phyloP scores from a whole-genome alignment of 495 filamentous ascomycete genomes.

The Rostrohypoxylon terebratum region DNA sequence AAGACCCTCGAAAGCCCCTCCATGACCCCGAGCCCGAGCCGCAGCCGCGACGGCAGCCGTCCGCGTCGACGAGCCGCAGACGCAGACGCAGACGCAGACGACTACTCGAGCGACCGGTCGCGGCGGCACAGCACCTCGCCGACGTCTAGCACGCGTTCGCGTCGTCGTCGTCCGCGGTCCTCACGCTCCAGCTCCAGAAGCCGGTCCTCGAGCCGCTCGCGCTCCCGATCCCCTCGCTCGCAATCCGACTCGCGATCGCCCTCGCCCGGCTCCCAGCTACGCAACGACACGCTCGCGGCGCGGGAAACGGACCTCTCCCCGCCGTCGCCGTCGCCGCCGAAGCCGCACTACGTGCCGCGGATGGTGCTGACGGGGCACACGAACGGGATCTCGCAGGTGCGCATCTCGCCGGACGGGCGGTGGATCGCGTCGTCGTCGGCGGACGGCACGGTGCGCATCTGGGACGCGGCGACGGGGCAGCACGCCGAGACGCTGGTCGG shows the following conservation, averaged over 20 bases:
- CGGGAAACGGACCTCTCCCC: slow-evolving; percentile 23
- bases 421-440: slow-evolving; percentile 93
- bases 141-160: slow-evolving; percentile 47
- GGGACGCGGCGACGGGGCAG: slow-evolving; percentile 82
- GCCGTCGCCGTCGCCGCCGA: slow-evolving; percentile 37
- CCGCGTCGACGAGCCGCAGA: slow-evolving; percentile 41
- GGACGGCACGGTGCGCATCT: slow-evolving; percentile 89
- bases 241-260: slow-evolving; percentile 46
- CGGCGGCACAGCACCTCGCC: slow-evolving; percentile 45
- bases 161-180: slow-evolving; percentile 48
- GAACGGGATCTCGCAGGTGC: slow-evolving; percentile 83
- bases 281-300: slow-evolving; percentile 8
- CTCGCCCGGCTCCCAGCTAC: slow-evolving; percentile 47
- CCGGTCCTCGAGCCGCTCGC: slow-evolving; percentile 48
- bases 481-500: slow-evolving; percentile 90
- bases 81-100: slow-evolving; percentile 51
- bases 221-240: slow-evolving; percentile 42
- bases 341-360: slow-evolving; percentile 54
- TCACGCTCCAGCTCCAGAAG: slow-evolving; percentile 56
- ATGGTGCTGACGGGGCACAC: slow-evolving; percentile 75
- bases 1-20: slow-evolving; percentile 53
- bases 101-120: slow-evolving; percentile 54
- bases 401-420: slow-evolving; percentile 87
- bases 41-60: slow-evolving; percentile 32
- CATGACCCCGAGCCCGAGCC: slow-evolving; percentile 44